Conservation (phyloP, 1,139 yeast species). For the Hansenula lynferdii region DNA sequence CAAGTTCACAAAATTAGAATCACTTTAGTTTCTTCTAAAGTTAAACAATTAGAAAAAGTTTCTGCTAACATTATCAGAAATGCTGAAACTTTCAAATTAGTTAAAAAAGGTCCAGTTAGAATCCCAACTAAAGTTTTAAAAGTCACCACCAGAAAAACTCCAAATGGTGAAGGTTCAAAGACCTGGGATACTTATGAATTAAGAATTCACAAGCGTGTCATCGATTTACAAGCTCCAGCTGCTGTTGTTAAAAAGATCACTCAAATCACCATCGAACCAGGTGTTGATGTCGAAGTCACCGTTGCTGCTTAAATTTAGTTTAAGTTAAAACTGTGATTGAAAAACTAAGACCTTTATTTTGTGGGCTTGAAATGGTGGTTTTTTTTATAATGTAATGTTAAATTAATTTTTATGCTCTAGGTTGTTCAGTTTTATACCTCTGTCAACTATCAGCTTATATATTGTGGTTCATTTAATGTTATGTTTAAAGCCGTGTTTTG, state of each 20-base stretch:
- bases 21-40: slow-evolving; percentile 98
- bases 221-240: slow-evolving; percentile 98
- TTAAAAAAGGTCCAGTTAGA: slow-evolving; percentile 99
- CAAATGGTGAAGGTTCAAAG: slow-evolving; percentile 99
- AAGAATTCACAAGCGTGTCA: slow-evolving; percentile 99
- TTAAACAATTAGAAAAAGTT: slow-evolving; percentile 94
- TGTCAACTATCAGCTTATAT: slow-evolving; percentile 24
- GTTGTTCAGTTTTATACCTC: slow-evolving; percentile 25
- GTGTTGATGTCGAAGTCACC: slow-evolving; percentile 57
- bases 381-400: slow-evolving; percentile 5
- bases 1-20: slow-evolving; percentile 97
- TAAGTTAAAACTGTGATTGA: not conserved
- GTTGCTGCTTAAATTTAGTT: slow-evolving; percentile 46
- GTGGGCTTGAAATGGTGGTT: slow-evolving; percentile 1
- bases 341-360: slow-evolving; percentile 1
- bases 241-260: slow-evolving; percentile 93
- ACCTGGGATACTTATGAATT: slow-evolving; percentile 99
- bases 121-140: slow-evolving; percentile 99
- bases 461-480: slow-evolving; percentile 16
- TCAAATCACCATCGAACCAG: slow-evolving; percentile 84
- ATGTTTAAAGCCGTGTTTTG: slow-evolving; percentile 3
- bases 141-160: slow-evolving; percentile 99
- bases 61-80: slow-evolving; percentile 86
- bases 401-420: slow-evolving; percentile 19
- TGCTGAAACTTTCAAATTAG: slow-evolving; percentile 77